Evolutionary conservation across 2,329 filamentous ascomycete species (phyloP).

Genomic region (Cryphonectria japonica): DNA sequence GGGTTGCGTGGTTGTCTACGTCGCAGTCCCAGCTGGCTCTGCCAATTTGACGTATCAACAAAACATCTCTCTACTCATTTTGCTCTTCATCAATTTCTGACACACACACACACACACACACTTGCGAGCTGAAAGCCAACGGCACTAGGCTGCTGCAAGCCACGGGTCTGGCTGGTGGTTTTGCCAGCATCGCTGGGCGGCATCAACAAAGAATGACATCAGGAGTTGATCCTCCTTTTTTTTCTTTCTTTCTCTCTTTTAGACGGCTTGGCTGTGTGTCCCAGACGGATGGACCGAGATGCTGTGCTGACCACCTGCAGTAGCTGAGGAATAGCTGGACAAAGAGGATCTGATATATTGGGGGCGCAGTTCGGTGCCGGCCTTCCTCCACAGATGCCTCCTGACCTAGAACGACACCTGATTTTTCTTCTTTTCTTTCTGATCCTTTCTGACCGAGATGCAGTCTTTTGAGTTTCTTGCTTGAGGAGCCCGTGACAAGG

Average conservation of each 20-base stretch:
- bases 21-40: not conserved
- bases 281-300: conserved; percentile 14
- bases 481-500: not conserved
- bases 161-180: not conserved
- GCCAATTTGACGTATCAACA: not conserved
- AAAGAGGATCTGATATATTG: conserved; percentile 6
- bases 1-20: not conserved
- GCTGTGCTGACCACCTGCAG: conserved; percentile 22
- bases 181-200: not conserved
- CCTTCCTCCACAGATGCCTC: not conserved
- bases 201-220: not conserved
- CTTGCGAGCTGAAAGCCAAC: not conserved
- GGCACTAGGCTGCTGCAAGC: not conserved
- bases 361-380: not conserved
- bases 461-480: not conserved
- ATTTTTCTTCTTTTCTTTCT: not conserved
- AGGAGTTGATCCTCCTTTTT: not conserved
- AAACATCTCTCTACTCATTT: not conserved
- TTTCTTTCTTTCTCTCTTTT: not conserved
- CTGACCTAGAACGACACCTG: not conserved
- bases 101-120: not conserved
- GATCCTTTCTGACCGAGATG: not conserved
- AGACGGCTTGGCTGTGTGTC: not conserved
- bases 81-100: not conserved
- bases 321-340: not conserved